Evolutionary conservation across 768 basidiomycete genomes (phyloP).

Genomic region (Suillus bovinus): DNA sequence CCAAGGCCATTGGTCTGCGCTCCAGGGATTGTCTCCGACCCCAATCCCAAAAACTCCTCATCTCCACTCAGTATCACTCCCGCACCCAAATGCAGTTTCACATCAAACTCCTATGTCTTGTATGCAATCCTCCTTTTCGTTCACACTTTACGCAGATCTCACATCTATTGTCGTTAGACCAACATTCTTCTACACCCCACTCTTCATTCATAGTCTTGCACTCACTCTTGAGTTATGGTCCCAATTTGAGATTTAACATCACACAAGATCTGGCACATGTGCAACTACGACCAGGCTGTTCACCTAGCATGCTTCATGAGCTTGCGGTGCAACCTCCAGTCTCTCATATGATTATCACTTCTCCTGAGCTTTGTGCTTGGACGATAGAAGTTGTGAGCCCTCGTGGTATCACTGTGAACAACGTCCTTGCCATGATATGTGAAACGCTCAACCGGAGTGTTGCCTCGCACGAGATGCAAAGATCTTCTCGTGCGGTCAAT

Average conservation of each 20-base stretch:
- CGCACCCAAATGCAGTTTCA: slow-evolving; percentile 32
- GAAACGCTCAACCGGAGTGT: slow-evolving; percentile 28
- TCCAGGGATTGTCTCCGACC: slow-evolving; percentile 19
- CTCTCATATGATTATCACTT: slow-evolving; percentile 18
- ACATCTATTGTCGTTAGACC: slow-evolving; percentile 17
- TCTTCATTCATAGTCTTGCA: slow-evolving; percentile 23
- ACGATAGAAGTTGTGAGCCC: slow-evolving; percentile 31
- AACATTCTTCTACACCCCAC: background rate
- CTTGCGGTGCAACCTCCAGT: slow-evolving; percentile 26
- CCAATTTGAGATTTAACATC: slow-evolving; percentile 27
- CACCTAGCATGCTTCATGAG: slow-evolving; percentile 18
- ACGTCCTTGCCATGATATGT: slow-evolving; percentile 30
- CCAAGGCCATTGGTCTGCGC: slow-evolving; percentile 12
- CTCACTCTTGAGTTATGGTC: slow-evolving; percentile 22
- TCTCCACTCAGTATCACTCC: slow-evolving; percentile 29
- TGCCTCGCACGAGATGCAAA: slow-evolving; percentile 22
- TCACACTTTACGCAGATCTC: background rate
- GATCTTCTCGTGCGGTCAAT: slow-evolving; percentile 20
- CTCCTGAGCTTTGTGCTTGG: slow-evolving; percentile 29
- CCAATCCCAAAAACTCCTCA: slow-evolving; percentile 27
- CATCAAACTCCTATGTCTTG: slow-evolving; percentile 22
- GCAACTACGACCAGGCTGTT: slow-evolving; percentile 21
- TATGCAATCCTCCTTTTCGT: slow-evolving; percentile 14
- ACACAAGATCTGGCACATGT: slow-evolving; percentile 26
- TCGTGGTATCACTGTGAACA: slow-evolving; percentile 27